Conservation (phyloP, 805 yeast genomes). For the Scheffersomyces lignosus region DNA sequence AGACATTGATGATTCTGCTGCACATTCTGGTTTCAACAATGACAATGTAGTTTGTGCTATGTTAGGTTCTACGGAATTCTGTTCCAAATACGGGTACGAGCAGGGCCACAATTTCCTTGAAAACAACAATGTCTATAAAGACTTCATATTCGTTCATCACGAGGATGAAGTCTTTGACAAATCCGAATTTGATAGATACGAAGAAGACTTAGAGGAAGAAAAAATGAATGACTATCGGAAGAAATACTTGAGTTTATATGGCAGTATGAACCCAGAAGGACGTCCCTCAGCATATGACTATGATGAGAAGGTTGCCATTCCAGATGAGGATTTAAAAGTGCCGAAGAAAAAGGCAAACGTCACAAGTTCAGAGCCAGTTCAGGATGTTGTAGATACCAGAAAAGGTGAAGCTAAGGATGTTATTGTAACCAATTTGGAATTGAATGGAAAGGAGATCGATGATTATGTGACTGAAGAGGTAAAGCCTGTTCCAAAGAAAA, state of each 20-base stretch:
- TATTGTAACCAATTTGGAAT: neutral
- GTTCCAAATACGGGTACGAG: constrained; percentile 10
- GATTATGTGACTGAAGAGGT: too few relatives aligned
- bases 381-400: neutral
- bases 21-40: constrained; percentile 9
- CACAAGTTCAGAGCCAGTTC: too few relatives aligned
- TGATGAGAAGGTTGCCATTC: neutral
- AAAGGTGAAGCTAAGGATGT: neutral
- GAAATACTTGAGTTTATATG: neutral
- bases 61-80: constrained; percentile 10
- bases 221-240: constrained; percentile 1
- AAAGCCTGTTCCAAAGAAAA: too few relatives aligned
- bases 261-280: too few relatives aligned
- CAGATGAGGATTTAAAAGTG: neutral
- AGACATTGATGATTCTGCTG: neutral
- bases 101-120: neutral
- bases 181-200: constrained; percentile 1
- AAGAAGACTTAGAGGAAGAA: constrained; percentile 3
- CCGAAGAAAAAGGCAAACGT: too few relatives aligned
- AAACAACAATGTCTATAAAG: constrained; percentile 3
- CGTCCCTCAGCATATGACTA: too few relatives aligned
- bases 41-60: constrained; percentile 16
- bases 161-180: constrained; percentile 2
- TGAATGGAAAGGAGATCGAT: neutral
- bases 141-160: neutral